Percentiles rank a stretch among this genome's conserved stretches.
Conservation (phyloP, 176 grass and related monocot species). For the Oryza rufipogon region DNA sequence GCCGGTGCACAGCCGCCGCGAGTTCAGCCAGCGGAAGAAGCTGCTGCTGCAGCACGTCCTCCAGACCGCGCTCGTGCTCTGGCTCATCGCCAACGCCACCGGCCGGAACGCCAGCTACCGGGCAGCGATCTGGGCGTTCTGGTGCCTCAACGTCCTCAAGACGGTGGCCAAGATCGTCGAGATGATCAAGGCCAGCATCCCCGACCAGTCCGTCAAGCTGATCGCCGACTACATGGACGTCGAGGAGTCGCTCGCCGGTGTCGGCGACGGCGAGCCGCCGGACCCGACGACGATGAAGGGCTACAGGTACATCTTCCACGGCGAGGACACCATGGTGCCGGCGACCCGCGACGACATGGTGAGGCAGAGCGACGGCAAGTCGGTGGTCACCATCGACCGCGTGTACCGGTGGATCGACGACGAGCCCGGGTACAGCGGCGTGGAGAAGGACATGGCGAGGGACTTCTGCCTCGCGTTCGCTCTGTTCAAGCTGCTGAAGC, state of each 20-base stretch:
- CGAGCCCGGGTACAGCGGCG: conserved; percentile 24
- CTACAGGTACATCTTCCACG: conserved; percentile 63
- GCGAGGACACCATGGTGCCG: conserved; percentile 39
- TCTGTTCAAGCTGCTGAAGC: conserved; percentile 59
- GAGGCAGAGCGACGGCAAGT: not conserved
- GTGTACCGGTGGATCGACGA: conserved; percentile 53
- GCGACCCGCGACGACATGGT: not conserved
- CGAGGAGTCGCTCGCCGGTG: conserved; percentile 12
- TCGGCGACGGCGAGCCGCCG: no score
- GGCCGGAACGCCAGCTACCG: conserved; percentile 53
- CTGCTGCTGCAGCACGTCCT: conserved; percentile 62
- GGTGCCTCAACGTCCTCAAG: conserved; percentile 59
- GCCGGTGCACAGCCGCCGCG: conserved; percentile 53
- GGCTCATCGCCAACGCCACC: conserved; percentile 43
- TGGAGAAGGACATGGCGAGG: conserved; percentile 54
- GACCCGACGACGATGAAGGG: conserved; percentile 41
- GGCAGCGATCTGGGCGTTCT: conserved; percentile 47
- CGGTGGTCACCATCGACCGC: conserved; percentile 48
- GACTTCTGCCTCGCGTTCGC: conserved; percentile 64
- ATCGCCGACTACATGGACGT: conserved; percentile 64
- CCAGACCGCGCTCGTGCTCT: conserved; percentile 48
- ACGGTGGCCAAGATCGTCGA: conserved; percentile 51
- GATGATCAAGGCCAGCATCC: conserved; percentile 46
- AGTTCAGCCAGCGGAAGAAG: conserved; percentile 60
- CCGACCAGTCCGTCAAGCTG: conserved; percentile 52